Conservation (phyloP, 805 yeast species). For the Phaffomyces opuntiae region DNA sequence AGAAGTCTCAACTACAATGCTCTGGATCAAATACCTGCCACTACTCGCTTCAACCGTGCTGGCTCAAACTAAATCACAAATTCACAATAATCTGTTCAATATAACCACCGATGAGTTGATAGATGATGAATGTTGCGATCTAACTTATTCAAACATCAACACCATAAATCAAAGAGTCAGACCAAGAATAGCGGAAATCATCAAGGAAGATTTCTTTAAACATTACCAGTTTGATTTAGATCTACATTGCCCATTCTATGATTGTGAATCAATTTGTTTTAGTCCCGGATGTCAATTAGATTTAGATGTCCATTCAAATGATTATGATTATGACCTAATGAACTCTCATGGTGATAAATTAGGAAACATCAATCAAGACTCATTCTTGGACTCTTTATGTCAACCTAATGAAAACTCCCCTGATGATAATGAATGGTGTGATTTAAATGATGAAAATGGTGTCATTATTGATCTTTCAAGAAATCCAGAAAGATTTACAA, state of each 20-base stretch:
- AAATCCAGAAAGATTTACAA: conserved; percentile 95
- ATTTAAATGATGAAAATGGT: conserved; percentile 58
- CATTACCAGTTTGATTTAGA: conserved; percentile 69
- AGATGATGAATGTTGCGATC: conserved; percentile 28
- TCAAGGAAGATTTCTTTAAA: conserved; percentile 73
- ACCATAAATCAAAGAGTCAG: conserved; percentile 44
- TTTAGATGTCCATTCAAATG: conserved; percentile 23
- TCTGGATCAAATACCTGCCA: conserved; percentile 2
- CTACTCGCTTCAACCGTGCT: background rate
- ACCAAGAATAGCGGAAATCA: conserved; percentile 50
- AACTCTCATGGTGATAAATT: conserved; percentile 37
- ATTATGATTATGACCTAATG: conserved; percentile 20
- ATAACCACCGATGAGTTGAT: conserved; percentile 13
- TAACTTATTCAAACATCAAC: conserved; percentile 42
- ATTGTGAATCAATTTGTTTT: conserved; percentile 41
- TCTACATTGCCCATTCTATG: conserved; percentile 79
- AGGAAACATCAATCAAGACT: conserved; percentile 30
- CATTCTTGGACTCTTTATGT: conserved; percentile 33
- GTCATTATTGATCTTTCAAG: conserved; percentile 81
- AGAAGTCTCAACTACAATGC: background rate
- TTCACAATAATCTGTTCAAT: conserved; percentile 8
- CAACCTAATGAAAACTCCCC: conserved; percentile 19
- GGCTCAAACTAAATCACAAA: conserved; percentile 1
- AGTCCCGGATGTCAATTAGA: conserved; percentile 24
- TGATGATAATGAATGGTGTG: conserved; percentile 58